A percentile compares a stretch with the other conserved stretches of the same genome.
Conservation (phyloP, 305 asterid species). For the Fraxinus dipetala region DNA sequence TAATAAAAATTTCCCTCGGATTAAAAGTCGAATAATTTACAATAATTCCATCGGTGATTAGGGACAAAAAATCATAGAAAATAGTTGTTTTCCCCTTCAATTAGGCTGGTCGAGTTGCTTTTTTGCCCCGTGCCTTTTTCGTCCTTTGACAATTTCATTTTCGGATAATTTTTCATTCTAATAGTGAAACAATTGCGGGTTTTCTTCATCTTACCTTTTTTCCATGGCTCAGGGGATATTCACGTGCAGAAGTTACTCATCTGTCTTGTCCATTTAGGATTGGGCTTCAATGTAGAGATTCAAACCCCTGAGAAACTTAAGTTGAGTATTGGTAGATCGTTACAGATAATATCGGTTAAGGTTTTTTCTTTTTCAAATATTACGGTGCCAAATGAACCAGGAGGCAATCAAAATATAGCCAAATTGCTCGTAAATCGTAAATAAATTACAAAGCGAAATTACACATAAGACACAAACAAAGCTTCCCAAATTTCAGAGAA, state of each 20-base stretch:
- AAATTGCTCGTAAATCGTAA: not conserved
- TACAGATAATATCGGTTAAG: not conserved
- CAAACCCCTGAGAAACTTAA: not conserved
- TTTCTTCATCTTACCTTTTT: too few relatives aligned
- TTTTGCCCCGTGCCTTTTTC: not conserved
- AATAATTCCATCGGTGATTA: not conserved
- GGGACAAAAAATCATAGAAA: not conserved
- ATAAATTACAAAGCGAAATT: not conserved
- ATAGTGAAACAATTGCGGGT: not conserved
- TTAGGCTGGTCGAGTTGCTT: not conserved
- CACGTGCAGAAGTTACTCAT: not conserved
- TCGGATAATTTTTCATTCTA: not conserved
- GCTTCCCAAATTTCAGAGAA: conserved; percentile 60
- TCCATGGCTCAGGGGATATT: too few relatives aligned
- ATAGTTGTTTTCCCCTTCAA: not conserved
- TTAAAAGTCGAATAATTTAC: not conserved
- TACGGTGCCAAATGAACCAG: not conserved
- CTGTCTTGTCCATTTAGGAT: not conserved
- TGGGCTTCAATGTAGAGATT: not conserved
- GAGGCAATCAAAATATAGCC: not conserved
- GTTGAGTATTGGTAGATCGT: not conserved
- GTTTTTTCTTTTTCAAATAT: not conserved
- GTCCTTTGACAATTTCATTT: not conserved
- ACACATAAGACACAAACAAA: conserved; percentile 23
- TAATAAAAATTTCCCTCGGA: not conserved